These are phyloP conservation scores for Lophiotrema nucula DNA, from an alignment of 495 filamentous ascomycete genomes.

Conservation along the genomic window DNA sequence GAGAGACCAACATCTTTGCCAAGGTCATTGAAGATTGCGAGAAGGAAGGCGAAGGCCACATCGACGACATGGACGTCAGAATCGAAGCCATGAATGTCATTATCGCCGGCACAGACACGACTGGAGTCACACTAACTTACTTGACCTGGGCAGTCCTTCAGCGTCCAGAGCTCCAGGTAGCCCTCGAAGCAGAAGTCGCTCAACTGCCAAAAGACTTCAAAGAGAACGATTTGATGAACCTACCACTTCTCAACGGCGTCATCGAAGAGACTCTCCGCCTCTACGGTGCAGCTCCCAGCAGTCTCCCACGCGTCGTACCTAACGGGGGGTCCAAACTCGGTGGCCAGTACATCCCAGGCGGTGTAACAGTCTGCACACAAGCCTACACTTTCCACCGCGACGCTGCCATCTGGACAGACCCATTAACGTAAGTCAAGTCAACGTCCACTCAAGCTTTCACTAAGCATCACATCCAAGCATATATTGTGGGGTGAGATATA, in stretches of 20 bases:
- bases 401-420: slow-evolving; percentile 38
- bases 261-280: slow-evolving; percentile 32
- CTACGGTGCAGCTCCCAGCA: slow-evolving; percentile 17
- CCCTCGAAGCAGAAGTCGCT: slow-evolving; percentile 9
- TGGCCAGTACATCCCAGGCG: slow-evolving; percentile 37
- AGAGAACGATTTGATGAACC: slow-evolving; percentile 24
- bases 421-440: slow-evolving; percentile 22
- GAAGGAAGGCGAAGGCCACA: slow-evolving; percentile 12
- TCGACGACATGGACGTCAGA: slow-evolving; percentile 15
- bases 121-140: slow-evolving; percentile 43
- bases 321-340: slow-evolving; percentile 33
- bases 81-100: slow-evolving; percentile 39
- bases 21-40: slow-evolving; percentile 24
- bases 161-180: slow-evolving; percentile 9
- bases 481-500: too few species aligned
- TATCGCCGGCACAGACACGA: slow-evolving; percentile 45
- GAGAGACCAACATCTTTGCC: slow-evolving; percentile 16
- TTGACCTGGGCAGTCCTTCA: slow-evolving; percentile 14
- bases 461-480: too few species aligned
- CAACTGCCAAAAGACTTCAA: slow-evolving; percentile 21
- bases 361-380: slow-evolving; percentile 41
- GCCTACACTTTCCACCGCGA: slow-evolving; percentile 47
- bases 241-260: slow-evolving; percentile 20
- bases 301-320: slow-evolving; percentile 31
- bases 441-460: background rate